phyloP scores from a whole-genome alignment of 1,284 basidiomycete species.

The Cutaneotrichosporon spelunceum region DNA sequence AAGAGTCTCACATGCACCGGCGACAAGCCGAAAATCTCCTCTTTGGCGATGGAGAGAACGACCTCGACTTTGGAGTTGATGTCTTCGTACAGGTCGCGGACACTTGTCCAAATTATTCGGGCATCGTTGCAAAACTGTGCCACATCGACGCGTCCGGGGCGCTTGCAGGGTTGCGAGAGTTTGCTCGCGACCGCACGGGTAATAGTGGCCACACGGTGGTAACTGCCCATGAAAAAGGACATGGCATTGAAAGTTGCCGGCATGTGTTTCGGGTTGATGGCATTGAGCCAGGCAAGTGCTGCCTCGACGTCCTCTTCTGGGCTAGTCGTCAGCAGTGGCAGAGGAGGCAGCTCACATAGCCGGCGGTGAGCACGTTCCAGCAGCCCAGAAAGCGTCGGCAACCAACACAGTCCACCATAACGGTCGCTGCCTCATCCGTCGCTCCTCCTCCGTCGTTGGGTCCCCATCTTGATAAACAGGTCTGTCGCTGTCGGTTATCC shows the following conservation, averaged over 20 bases:
- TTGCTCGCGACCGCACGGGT: constrained; percentile 28
- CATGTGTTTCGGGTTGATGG: constrained; percentile 21
- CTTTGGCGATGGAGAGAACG: constrained; percentile 17
- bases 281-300: constrained; percentile 27
- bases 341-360: constrained; percentile 29
- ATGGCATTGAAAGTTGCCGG: constrained; percentile 26
- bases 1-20: constrained; percentile 35
- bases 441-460: background rate
- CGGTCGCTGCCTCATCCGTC: constrained; percentile 12
- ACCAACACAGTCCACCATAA: constrained; percentile 39
- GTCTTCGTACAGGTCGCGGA: constrained; percentile 19
- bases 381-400: constrained; percentile 36
- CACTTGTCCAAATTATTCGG: constrained; percentile 27
- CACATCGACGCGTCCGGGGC: constrained; percentile 32
- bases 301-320: constrained; percentile 31
- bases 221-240: constrained; percentile 27
- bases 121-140: constrained; percentile 24
- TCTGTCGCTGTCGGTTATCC: constrained; percentile 21
- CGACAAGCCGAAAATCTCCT: constrained; percentile 34
- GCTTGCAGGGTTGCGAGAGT: constrained; percentile 21
- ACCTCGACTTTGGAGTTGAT: constrained; percentile 17
- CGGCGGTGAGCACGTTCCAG: constrained; percentile 27
- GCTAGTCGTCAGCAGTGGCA: constrained; percentile 16
- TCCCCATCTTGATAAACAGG: background rate
- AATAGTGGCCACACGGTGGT: constrained; percentile 24